Evolutionary conservation across 345 rosid species (phyloP).

Genomic region (Clausena lansium): DNA sequence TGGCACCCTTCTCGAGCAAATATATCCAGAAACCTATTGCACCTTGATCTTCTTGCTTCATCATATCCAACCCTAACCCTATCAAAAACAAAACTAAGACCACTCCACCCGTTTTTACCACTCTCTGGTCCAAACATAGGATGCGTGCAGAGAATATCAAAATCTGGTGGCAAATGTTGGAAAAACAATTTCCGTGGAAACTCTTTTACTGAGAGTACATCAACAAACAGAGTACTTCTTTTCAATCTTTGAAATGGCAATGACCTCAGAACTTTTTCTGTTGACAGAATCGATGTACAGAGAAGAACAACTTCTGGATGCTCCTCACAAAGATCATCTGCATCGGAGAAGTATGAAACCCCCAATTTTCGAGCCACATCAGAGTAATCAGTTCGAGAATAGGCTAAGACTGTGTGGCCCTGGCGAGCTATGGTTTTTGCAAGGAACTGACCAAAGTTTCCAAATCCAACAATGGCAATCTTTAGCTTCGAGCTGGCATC

Average conservation of each 20-base stretch:
- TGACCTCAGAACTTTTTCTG: slow-evolving; percentile 66
- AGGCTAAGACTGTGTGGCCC: slow-evolving; percentile 66
- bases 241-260: slow-evolving; percentile 70
- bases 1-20: slow-evolving; percentile 72
- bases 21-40: slow-evolving; percentile 56
- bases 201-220: slow-evolving; percentile 86
- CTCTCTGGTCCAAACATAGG: slow-evolving; percentile 94
- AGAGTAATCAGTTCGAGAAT: slow-evolving; percentile 68
- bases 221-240: slow-evolving; percentile 84
- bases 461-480: slow-evolving; percentile 76
- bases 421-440: slow-evolving; percentile 57
- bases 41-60: slow-evolving; percentile 45
- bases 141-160: slow-evolving; percentile 75
- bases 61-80: slow-evolving; percentile 63
- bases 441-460: slow-evolving; percentile 78
- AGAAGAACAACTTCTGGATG: slow-evolving; percentile 79
- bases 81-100: slow-evolving; percentile 68
- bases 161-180: slow-evolving; percentile 48
- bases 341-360: slow-evolving; percentile 51
- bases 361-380: slow-evolving; percentile 53
- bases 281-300: slow-evolving; percentile 73
- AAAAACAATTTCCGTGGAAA: slow-evolving; percentile 63
- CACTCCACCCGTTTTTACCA: slow-evolving; percentile 72
- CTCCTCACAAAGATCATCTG: slow-evolving; percentile 76
- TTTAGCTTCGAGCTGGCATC: slow-evolving; percentile 53